Evolutionary conservation across 2,329 filamentous ascomycete species (phyloP), one percentile per base, ranked within the genome.

Genomic region (Aureobasidium zeae): DNA sequence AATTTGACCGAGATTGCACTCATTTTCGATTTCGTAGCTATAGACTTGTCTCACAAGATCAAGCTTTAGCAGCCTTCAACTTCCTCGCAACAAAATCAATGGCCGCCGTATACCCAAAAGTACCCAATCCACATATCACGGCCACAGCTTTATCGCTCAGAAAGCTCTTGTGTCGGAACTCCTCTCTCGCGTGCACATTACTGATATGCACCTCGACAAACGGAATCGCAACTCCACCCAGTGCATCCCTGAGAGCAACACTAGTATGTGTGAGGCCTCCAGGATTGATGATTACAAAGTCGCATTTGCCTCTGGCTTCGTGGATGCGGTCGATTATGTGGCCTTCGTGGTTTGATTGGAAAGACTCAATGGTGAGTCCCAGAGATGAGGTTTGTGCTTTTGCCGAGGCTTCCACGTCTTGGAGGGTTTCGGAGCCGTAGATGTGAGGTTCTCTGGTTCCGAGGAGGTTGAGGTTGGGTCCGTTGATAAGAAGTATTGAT

Each of bases 381-480:
- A 77, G 69, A 0, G 57, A 50, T 0, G 61, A 35, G 22, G 75
- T 76, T 48, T 79, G 76, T 0, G 63, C 48, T 36, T 65, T 55
- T 17, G 73, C 72, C 8, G 64, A 52, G 2, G 60, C 47, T 34
- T 77, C 69, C 12, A 88, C 71, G 51, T 84, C 74, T 15, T 66
- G 38, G 10, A 88, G 76, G 0, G 82, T 86, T 1, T 77, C 78
- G 48, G 67, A 2, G 56, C 83, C 83, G 65, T 88, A 87, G 54
- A 86, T 72, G 20, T 77, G 66, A 12, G 83, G 83, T 59, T 89
- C 83, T 16, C 84, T 73, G 10, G 76, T 81, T 25, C 83, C 83
- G 21, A 88, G 73, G 37, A 88, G 78, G 64, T 87, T 87, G 54
- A 88, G 79, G 61, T 88, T 88, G 22, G 83, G 82, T n/a, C 83